Evolutionary conservation across 1,284 basidiomycete genomes (phyloP).

Genomic region (Marasmius sp.): DNA sequence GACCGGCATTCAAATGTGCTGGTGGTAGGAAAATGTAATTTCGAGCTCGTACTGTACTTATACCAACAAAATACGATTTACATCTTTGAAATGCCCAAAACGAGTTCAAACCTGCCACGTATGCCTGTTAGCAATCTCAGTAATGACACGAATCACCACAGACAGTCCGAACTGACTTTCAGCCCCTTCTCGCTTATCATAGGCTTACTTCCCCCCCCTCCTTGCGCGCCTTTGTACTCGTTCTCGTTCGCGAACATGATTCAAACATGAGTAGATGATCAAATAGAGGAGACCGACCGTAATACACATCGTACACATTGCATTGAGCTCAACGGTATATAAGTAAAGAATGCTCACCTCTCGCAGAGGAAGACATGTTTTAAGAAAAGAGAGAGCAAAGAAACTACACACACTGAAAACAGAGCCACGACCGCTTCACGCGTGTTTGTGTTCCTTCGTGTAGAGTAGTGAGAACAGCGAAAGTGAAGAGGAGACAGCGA

Average conservation of each 20-base stretch:
- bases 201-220: too few relatives aligned
- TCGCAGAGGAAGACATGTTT: background rate
- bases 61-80: too few relatives aligned
- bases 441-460: background rate
- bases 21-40: too few relatives aligned
- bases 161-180: too few relatives aligned
- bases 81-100: too few relatives aligned
- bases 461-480: background rate
- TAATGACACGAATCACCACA: too few relatives aligned
- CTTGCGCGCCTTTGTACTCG: too few relatives aligned
- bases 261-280: background rate
- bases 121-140: too few relatives aligned
- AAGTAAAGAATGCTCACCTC: background rate
- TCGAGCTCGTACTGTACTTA: too few relatives aligned
- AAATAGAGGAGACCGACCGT: background rate
- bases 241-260: background rate
- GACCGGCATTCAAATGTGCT: too few relatives aligned
- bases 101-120: too few relatives aligned
- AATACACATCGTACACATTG: background rate
- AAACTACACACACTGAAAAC: background rate
- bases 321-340: background rate
- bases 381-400: background rate
- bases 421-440: background rate
- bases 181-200: too few relatives aligned
- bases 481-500: background rate